Conservation (phyloP, 2,329 filamentous ascomycete species). For the Cryphonectria radicalis region DNA sequence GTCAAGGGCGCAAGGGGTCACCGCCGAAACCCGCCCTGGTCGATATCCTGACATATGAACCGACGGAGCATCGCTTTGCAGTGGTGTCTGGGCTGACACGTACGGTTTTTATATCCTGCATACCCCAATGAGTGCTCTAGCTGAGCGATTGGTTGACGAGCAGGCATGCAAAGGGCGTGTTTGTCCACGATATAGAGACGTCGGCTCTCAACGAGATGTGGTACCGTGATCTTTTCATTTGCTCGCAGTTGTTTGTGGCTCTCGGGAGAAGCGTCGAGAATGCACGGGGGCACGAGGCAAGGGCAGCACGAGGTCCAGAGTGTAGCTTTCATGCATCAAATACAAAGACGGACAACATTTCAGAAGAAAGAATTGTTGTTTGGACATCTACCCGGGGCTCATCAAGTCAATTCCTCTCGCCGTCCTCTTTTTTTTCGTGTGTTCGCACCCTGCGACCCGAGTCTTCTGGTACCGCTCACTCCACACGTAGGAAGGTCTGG, state of each 20-base stretch:
- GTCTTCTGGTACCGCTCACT: neutral
- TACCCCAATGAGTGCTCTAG: neutral
- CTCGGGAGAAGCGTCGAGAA: neutral
- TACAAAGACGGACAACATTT: neutral
- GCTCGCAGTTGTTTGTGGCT: neutral
- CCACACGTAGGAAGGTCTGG: neutral
- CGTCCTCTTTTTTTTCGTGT: conserved; percentile 4
- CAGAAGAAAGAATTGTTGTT: conserved; percentile 1
- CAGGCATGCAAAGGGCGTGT: neutral
- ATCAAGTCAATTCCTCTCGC: conserved; percentile 14
- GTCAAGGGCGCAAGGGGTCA: neutral
- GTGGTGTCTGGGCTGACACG: neutral
- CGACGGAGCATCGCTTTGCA: neutral
- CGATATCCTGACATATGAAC: neutral
- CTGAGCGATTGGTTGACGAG: neutral
- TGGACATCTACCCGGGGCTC: conserved; percentile 12
- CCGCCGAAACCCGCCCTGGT: neutral
- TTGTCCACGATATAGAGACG: neutral
- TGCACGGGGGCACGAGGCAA: neutral
- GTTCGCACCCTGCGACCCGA: conserved; percentile 2
- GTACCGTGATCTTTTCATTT: neutral
- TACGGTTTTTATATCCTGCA: neutral
- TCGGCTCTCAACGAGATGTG: neutral
- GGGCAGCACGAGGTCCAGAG: neutral
- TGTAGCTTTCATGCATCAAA: neutral